Conservation (phyloP, 257 asterid species). For the Schizonepeta tenuifolia region DNA sequence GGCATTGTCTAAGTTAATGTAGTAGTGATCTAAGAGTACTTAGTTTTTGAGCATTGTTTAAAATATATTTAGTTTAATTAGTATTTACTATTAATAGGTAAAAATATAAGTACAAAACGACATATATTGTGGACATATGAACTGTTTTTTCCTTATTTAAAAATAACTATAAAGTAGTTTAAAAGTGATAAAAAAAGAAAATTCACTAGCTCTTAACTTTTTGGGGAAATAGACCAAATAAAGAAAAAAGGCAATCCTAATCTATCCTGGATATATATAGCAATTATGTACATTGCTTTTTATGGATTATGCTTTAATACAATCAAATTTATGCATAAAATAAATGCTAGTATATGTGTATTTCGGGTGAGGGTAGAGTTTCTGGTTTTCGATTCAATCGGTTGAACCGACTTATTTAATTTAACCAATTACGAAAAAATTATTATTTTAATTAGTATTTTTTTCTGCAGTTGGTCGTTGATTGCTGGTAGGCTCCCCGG, state of each 20-base stretch:
- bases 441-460: too few species aligned
- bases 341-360: background rate
- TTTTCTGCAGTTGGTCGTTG: constrained; percentile 52
- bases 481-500: constrained; percentile 70
- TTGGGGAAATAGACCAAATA: background rate
- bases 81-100: too few species aligned
- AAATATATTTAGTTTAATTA: too few species aligned
- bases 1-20: too few species aligned
- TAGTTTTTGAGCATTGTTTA: too few species aligned
- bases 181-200: too few species aligned
- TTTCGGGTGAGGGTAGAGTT: too few species aligned
- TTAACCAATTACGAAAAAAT: too few species aligned
- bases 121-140: too few species aligned
- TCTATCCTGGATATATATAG: background rate
- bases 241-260: background rate
- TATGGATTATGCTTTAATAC: background rate
- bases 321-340: background rate
- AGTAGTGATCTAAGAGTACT: too few species aligned
- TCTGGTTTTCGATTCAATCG: background rate
- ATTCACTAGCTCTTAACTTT: background rate
- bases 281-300: background rate
- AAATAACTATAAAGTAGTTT: background rate
- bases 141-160: too few species aligned
- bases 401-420: background rate
- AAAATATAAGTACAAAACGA: too few species aligned